Evolutionary conservation across 805 yeast species (phyloP).

Genomic region (Trichomonascus vanleenenianus): DNA sequence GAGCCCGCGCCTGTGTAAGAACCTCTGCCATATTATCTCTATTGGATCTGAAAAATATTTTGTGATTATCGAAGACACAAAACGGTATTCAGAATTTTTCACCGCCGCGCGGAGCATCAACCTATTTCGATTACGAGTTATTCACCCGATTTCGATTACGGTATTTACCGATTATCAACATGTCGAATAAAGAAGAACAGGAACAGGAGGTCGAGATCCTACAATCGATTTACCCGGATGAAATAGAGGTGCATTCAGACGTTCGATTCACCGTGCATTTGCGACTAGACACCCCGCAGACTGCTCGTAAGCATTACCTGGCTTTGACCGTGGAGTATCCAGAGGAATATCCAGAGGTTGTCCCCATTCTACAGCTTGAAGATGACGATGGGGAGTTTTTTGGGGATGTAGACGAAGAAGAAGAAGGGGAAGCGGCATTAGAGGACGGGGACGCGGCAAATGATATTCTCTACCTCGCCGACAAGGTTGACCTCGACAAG

Average conservation of each 20-base stretch:
- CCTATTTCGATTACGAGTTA: too few species aligned
- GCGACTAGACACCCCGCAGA: slow-evolving; percentile 59
- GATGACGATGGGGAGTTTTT: slow-evolving; percentile 26
- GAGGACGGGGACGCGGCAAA: slow-evolving; percentile 36
- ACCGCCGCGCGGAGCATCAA: too few species aligned
- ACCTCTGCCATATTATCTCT: slow-evolving; percentile 5
- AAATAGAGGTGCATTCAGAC: slow-evolving; percentile 42
- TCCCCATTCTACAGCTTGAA: slow-evolving; percentile 49
- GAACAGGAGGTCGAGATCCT: slow-evolving; percentile 83
- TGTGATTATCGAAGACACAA: too few species aligned
- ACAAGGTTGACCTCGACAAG: slow-evolving; percentile 43
- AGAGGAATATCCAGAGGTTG: slow-evolving; percentile 70
- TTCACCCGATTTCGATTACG: not conserved
- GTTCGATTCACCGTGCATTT: slow-evolving; percentile 49
- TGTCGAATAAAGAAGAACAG: slow-evolving; percentile 82
- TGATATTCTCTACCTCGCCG: slow-evolving; percentile 39
- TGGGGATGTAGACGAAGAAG: slow-evolving; percentile 37
- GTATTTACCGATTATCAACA: slow-evolving; percentile 19
- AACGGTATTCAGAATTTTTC: too few species aligned
- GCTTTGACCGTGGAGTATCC: slow-evolving; percentile 64
- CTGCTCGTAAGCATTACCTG: slow-evolving; percentile 38
- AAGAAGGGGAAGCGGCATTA: slow-evolving; percentile 40
- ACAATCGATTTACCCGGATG: slow-evolving; percentile 91
- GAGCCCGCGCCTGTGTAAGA: slow-evolving; percentile 33
- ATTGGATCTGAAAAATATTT: not conserved